Percentiles rank a stretch among this genome's conserved stretches.
Evolutionary conservation across 106 monocot species (phyloP).

Genomic region (Dioscorea zingiberensis): DNA sequence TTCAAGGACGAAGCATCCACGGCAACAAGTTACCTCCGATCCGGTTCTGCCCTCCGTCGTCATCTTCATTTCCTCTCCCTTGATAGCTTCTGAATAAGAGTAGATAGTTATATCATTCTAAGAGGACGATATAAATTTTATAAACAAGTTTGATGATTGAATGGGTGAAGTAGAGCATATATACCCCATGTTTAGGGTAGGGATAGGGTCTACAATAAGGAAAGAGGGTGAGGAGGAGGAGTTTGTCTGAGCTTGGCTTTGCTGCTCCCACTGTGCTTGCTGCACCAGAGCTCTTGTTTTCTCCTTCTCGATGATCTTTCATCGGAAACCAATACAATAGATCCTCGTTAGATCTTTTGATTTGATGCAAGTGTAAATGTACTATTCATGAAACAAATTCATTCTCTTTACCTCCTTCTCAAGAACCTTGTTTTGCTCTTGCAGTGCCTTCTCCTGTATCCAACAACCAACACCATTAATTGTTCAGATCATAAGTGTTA

Average conservation of each 20-base stretch:
- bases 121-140: background rate
- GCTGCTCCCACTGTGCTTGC: conserved; percentile 5
- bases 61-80: background rate
- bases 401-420: conserved; percentile 2
- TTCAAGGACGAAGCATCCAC: conserved; percentile 4
- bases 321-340: background rate
- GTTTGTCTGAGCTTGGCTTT: conserved; percentile 7
- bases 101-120: background rate
- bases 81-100: background rate
- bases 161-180: background rate
- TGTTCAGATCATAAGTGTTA: too few species aligned
- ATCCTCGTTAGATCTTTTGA: background rate
- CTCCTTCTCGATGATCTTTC: conserved; percentile 4
- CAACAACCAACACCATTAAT: too few species aligned
- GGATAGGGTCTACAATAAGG: background rate
- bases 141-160: background rate
- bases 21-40: background rate
- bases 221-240: conserved; percentile 1
- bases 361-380: background rate
- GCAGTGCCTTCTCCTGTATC: too few species aligned
- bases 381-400: background rate
- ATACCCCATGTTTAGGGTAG: conserved; percentile 1
- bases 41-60: background rate
- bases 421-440: conserved; percentile 1
- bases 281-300: background rate